Base-by-base conservation (phyloP, 768 basidiomycete species). In the Leccinum subtestaceum region DNA sequence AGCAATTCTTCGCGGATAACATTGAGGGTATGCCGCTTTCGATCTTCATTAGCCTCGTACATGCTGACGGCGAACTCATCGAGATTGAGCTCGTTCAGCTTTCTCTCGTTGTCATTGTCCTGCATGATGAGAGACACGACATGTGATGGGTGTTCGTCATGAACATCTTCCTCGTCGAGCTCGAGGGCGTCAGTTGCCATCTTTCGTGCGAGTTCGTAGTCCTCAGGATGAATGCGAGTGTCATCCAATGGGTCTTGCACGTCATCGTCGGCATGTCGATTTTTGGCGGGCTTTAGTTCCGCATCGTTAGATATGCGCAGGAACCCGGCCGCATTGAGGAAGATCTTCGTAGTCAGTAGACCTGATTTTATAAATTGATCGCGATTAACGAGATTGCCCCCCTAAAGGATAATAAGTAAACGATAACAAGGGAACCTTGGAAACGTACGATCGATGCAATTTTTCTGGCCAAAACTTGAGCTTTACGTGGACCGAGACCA, bases 151-250 rank as follows among this genome's bases (percentile, higher is more conserved):
- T 96, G 91, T 66, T 91, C 86, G 63, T 93, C 92, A 57, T 91
- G 91, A 34, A 94, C 81, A 75, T 99, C 97, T 72, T 98, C 97
- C 67, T 96, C 95, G 64, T 99, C 97, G n/a, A 93, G 81, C 69
- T 98, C 97, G 13, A 98, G 82, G 5, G 96, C 94, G 73, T 98
- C 95, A 19, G 93, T 91, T 38, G 96, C 96, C 95, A 99, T 97
- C 78, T 98, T 98, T 36, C 93, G 87, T 4, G 97, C 96, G 40
- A 98, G 81, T 64, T 98, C 95, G 69, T 98, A 99, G 74, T 99
- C 97, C 71, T 96, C 93, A 6, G 93, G 93, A 69, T 99, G 97
- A 55, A 99, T 93, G 19, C 97, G 91, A 38, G 95, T 98, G 68
- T 87, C 87, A 69, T 99, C 97, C 54, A 99, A 79, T 4, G 95